These are phyloP conservation scores for Dimargaris xerosporica DNA, from an alignment of 192 early-diverging fungal genomes.

Conservation along the genomic window DNA sequence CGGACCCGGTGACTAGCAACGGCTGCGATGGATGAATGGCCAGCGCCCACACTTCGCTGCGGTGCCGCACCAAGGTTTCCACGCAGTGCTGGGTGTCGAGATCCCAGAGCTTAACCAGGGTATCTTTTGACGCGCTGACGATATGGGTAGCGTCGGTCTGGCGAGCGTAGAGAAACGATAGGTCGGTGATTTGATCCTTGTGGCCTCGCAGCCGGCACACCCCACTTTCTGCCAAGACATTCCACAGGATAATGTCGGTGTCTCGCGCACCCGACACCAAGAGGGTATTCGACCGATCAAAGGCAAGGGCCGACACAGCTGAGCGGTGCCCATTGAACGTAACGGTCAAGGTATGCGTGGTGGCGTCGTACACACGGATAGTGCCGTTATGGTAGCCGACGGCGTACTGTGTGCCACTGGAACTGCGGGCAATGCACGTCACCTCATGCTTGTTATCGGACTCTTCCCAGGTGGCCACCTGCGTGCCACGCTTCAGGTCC, in stretches of 20 bases:
- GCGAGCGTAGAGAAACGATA: slow-evolving; percentile 38
- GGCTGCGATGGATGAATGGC: slow-evolving; percentile 47
- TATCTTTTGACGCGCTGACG: slow-evolving; percentile 87
- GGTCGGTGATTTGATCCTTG: slow-evolving; percentile 81
- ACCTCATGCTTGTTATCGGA: slow-evolving; percentile 70
- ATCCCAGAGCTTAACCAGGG: slow-evolving; percentile 94
- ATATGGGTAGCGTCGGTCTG: slow-evolving; percentile 29
- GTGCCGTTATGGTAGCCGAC: slow-evolving; percentile 91
- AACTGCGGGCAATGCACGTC: slow-evolving; percentile 58
- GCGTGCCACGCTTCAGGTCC: slow-evolving; percentile 71
- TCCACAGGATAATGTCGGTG: slow-evolving; percentile 93
- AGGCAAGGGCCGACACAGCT: slow-evolving; percentile 68
- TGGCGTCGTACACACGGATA: slow-evolving; percentile 74
- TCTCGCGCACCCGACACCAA: slow-evolving; percentile 85
- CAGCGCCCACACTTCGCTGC: slow-evolving; percentile 86
- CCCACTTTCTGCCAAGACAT: slow-evolving; percentile 79
- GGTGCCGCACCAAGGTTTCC: slow-evolving; percentile 84
- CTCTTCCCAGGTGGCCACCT: slow-evolving; percentile 65
- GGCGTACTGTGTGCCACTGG: slow-evolving; percentile 56
- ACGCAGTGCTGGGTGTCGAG: slow-evolving; percentile 84
- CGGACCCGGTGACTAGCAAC: slow-evolving; percentile 68
- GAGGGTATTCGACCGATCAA: slow-evolving; percentile 60
- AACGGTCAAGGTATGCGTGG: slow-evolving; percentile 33
- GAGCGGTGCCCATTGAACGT: slow-evolving; percentile 87
- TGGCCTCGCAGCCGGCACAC: slow-evolving; percentile 81